phyloP scores from a whole-genome alignment of 1,139 yeast species.

The Saccharomyces pastorianus region DNA sequence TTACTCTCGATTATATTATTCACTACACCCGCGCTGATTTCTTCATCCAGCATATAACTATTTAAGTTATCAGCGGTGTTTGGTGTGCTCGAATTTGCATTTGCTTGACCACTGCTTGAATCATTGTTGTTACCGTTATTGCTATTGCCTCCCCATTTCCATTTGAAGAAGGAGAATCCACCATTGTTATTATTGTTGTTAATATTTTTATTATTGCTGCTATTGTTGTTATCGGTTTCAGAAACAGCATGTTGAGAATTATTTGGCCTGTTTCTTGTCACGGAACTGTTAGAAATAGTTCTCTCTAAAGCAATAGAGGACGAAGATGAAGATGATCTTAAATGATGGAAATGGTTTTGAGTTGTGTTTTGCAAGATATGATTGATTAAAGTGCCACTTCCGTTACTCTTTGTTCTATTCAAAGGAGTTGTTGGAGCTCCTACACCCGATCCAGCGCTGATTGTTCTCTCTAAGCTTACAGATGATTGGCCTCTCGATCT shows the following conservation, averaged over 20 bases:
- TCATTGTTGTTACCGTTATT: constrained; percentile 14
- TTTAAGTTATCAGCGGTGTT: constrained; percentile 6
- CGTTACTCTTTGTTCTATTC: background rate
- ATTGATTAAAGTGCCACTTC: background rate
- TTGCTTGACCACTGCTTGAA: background rate
- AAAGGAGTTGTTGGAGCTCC: background rate
- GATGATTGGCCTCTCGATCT: background rate
- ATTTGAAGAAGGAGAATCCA: constrained; percentile 21
- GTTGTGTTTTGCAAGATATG: background rate
- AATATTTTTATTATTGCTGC: constrained; percentile 2
- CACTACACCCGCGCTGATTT: constrained; percentile 1
- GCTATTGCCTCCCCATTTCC: constrained; percentile 28
- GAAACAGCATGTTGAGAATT: background rate
- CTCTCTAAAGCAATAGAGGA: constrained; percentile 18
- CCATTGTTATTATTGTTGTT: constrained; percentile 6
- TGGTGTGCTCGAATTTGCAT: constrained; percentile 4
- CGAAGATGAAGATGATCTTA: constrained; percentile 3
- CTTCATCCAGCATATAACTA: constrained; percentile 16
- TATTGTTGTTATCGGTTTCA: constrained; percentile 2
- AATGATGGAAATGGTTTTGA: background rate
- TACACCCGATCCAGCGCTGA: background rate
- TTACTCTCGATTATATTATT: constrained; percentile 26
- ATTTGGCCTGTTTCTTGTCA: constrained; percentile 1
- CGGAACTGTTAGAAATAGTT: constrained; percentile 16
- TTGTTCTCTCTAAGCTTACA: background rate